Conservation (phyloP, 306 rosid genomes). For the Cicer pinnatifidum region DNA sequence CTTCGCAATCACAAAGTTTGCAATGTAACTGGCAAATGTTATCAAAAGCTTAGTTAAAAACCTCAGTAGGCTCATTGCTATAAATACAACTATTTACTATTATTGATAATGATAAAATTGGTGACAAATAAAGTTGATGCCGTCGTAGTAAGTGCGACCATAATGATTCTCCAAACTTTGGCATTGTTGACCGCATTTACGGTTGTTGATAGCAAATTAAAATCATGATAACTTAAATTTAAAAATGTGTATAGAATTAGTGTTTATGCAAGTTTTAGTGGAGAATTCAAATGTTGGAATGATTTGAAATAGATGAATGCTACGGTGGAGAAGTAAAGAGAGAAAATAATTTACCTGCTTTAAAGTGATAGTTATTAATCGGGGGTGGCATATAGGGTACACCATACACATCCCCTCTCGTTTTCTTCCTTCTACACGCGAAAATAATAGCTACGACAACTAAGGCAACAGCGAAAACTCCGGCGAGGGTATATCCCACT, state of each 20-base stretch:
- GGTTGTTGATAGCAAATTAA: no score
- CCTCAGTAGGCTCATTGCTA: background rate
- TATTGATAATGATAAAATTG: background rate
- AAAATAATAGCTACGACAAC: conserved; percentile 51
- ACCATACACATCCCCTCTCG: conserved; percentile 34
- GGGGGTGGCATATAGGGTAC: conserved; percentile 49
- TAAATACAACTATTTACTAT: background rate
- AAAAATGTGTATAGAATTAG: no score
- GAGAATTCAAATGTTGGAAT: background rate
- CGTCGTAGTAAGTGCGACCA: no score
- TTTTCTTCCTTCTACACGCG: conserved; percentile 48
- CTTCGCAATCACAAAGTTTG: background rate
- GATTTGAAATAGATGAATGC: background rate
- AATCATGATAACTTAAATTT: no score
- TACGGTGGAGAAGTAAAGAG: background rate
- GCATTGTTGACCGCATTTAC: no score
- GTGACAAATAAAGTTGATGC: background rate
- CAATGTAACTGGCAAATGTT: background rate
- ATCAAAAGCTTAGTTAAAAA: background rate
- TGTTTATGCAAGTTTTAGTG: no score
- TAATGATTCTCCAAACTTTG: no score
- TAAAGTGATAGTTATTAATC: conserved; percentile 32
- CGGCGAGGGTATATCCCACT: conserved; percentile 59
- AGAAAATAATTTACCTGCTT: conserved; percentile 51
- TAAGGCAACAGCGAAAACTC: conserved; percentile 53